Conservation (phyloP, 2,329 filamentous ascomycete genomes). For the Tolypocladium paradoxum region DNA sequence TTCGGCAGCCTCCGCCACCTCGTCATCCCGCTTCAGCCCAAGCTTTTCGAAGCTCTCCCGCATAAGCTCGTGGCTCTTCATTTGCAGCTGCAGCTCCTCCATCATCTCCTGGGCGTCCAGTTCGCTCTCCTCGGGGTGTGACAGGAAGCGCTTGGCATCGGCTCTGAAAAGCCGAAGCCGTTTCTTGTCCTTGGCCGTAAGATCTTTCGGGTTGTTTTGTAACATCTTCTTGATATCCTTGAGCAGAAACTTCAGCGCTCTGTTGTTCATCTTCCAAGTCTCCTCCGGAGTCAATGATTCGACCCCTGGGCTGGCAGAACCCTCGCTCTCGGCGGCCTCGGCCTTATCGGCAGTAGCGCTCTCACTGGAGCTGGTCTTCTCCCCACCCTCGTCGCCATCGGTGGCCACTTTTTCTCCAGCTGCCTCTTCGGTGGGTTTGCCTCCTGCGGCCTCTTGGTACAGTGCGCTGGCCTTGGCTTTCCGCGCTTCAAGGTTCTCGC, state of each 20-base stretch:
- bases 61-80: conserved; percentile 20
- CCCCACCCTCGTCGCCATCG: conserved; percentile 4
- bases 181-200: conserved; percentile 64
- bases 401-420: background rate
- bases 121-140: conserved; percentile 19
- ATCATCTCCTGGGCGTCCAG: conserved; percentile 18
- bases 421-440: background rate
- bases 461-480: conserved; percentile 16
- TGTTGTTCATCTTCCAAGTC: conserved; percentile 13
- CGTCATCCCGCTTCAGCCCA: conserved; percentile 7
- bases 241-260: conserved; percentile 16
- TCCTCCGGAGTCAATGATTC: conserved; percentile 12
- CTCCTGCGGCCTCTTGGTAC: conserved; percentile 8
- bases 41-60: conserved; percentile 19
- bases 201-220: conserved; percentile 32
- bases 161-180: conserved; percentile 63
- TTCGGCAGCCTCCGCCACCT: conserved; percentile 4
- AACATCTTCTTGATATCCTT: conserved; percentile 22
- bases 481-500: conserved; percentile 14
- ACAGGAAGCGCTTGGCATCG: conserved; percentile 51
- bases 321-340: conserved; percentile 10
- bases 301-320: background rate
- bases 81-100: conserved; percentile 19
- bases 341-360: conserved; percentile 11
- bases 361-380: conserved; percentile 2